phyloP scores from a whole-genome alignment of 768 basidiomycete genomes.

The Leucosporidium creatinivorum region DNA sequence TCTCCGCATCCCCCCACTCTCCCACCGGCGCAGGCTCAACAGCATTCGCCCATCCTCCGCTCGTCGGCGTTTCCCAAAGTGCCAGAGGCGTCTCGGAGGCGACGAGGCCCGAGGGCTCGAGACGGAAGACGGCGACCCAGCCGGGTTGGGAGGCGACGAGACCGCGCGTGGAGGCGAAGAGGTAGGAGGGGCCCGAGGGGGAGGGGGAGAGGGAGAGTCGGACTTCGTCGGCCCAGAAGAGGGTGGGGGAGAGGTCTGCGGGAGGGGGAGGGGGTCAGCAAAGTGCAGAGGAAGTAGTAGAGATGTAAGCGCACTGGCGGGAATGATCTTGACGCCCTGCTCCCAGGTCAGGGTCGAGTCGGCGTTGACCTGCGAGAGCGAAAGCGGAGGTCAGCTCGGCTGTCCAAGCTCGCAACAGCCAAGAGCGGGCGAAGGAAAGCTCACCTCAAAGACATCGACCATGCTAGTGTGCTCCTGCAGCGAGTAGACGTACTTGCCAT shows the following conservation, averaged over 20 bases:
- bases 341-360: conserved; percentile 16
- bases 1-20: conserved; percentile 1
- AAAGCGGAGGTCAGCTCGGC: not conserved
- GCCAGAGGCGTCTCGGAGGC: conserved; percentile 6
- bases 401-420: too few relatives aligned
- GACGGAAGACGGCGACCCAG: conserved; percentile 31
- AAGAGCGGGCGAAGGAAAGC: not conserved
- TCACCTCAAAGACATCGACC: conserved; percentile 26
- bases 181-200: conserved; percentile 3
- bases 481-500: conserved; percentile 35
- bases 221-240: conserved; percentile 20
- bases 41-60: conserved; percentile 40
- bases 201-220: conserved; percentile 23
- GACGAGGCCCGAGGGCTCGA: conserved; percentile 20
- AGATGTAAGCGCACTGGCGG: conserved; percentile 13
- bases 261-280: not conserved
- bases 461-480: conserved; percentile 38
- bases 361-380: conserved; percentile 7
- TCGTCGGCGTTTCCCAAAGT: conserved; percentile 35
- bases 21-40: conserved; percentile 30
- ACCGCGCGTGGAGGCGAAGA: conserved; percentile 38
- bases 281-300: not conserved
- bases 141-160: conserved; percentile 30
- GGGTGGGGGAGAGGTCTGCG: not conserved
- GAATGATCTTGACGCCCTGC: conserved; percentile 32